Percentiles rank a stretch among this genome's conserved stretches.
Conservation (phyloP, 2,329 filamentous ascomycete genomes). For the Aureobasidium sp. region DNA sequence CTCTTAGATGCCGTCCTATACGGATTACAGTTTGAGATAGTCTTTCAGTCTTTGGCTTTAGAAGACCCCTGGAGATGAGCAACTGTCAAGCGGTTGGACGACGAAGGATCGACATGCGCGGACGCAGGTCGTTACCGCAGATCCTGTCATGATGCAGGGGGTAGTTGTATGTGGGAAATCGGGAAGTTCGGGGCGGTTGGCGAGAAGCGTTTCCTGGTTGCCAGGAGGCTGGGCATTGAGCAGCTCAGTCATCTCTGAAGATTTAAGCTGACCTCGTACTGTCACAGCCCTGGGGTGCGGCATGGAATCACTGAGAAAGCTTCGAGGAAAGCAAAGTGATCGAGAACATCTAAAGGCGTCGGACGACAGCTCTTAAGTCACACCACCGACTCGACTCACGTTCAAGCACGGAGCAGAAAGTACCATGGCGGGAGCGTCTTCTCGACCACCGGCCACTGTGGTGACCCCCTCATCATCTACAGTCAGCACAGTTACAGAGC, state of each 20-base stretch:
- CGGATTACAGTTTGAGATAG: no score
- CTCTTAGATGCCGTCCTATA: no score
- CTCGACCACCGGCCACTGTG: conserved; percentile 14
- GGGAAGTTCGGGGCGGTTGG: conserved; percentile 8
- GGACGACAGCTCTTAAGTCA: conserved; percentile 10
- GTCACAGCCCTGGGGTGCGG: conserved; percentile 13
- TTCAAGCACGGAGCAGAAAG: conserved; percentile 9
- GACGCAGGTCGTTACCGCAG: no score
- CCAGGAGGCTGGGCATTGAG: conserved; percentile 9
- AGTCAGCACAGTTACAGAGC: conserved; percentile 17
- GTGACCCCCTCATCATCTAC: conserved; percentile 19
- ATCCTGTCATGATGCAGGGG: no score
- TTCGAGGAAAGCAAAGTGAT: conserved; percentile 7
- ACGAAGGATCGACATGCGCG: no score
- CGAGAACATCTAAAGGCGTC: conserved; percentile 15
- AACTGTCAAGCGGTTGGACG: no score
- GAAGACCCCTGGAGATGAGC: no score
- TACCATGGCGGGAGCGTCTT: conserved; percentile 17
- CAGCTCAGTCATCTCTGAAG: conserved; percentile 17
- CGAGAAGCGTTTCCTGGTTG: conserved; percentile 6
- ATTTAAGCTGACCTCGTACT: conserved; percentile 9
- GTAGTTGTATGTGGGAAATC: no score
- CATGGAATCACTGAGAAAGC: conserved; percentile 16
- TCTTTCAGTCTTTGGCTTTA: no score
- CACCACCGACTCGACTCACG: conserved; percentile 9